These are phyloP conservation scores for Hyaloscypha finlandica DNA, from an alignment of 495 filamentous ascomycete genomes.

Conservation along the genomic window DNA sequence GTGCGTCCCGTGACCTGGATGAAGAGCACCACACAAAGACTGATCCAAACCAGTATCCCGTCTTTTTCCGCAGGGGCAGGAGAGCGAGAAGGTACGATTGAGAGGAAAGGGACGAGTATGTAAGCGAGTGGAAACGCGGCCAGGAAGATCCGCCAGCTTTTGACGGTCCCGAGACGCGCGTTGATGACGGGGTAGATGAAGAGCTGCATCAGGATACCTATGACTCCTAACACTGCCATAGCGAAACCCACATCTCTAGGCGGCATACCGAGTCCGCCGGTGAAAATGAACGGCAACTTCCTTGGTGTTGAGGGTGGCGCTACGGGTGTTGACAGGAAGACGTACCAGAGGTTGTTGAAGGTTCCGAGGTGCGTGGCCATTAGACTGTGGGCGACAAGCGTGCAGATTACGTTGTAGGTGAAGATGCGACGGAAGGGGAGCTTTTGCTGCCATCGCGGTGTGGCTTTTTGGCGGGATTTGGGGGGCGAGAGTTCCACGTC, in stretches of 20 bases:
- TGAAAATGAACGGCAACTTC: conserved; percentile 68
- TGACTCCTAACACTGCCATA: conserved; percentile 72
- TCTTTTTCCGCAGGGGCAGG: conserved; percentile 63
- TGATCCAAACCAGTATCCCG: conserved; percentile 65
- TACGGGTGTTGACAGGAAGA: conserved; percentile 81
- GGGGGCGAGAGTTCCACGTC: conserved; percentile 12
- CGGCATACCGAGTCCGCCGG: conserved; percentile 76
- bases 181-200: conserved; percentile 72
- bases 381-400: conserved; percentile 66
- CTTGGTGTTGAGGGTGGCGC: conserved; percentile 45
- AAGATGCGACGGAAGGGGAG: conserved; percentile 76
- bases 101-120: conserved; percentile 69
- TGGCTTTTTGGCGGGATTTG: conserved; percentile 21
- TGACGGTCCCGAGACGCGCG: conserved; percentile 64
- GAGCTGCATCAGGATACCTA: conserved; percentile 77
- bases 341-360: conserved; percentile 82
- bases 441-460: conserved; percentile 34
- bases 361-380: conserved; percentile 79
- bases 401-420: conserved; percentile 72
- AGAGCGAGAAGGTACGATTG: conserved; percentile 61
- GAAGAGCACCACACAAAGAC: conserved; percentile 66
- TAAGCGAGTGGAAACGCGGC: conserved; percentile 75
- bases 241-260: conserved; percentile 75
- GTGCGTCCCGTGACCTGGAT: conserved; percentile 78
- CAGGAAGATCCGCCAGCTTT: conserved; percentile 67